Evolutionary conservation across 2,329 filamentous ascomycete species (phyloP).

Genomic region (Penicillium thymicola): DNA sequence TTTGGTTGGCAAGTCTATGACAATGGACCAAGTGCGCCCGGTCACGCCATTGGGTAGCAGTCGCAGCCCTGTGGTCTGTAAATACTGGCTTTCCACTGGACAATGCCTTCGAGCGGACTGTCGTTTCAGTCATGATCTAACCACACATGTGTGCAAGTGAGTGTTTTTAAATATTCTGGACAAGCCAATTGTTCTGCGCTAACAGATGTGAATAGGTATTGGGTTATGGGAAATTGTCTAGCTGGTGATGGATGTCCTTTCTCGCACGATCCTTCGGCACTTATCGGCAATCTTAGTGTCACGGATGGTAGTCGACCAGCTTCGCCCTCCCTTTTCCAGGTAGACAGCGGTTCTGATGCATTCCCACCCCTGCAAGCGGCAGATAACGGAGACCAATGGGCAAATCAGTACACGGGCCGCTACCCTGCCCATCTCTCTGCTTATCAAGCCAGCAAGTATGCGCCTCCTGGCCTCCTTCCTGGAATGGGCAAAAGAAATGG

Average conservation of each 20-base stretch:
- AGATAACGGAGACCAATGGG: conserved; percentile 58
- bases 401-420: conserved; percentile 47
- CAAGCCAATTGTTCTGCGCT: conserved; percentile 17
- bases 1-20: conserved; percentile 86
- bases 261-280: conserved; percentile 86
- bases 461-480: conserved; percentile 29
- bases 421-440: conserved; percentile 44
- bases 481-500: conserved; percentile 39
- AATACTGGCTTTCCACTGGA: conserved; percentile 94
- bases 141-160: conserved; percentile 96
- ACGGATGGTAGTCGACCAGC: conserved; percentile 51
- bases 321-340: conserved; percentile 63
- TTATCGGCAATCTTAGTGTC: conserved; percentile 76
- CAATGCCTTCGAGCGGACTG: conserved; percentile 94
- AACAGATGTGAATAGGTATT: conserved; percentile 63
- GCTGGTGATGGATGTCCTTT: conserved; percentile 94
- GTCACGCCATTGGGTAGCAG: conserved; percentile 71
- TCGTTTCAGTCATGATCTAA: conserved; percentile 93
- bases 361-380: conserved; percentile 73
- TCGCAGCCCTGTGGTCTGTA: conserved; percentile 88
- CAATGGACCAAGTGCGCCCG: conserved; percentile 67
- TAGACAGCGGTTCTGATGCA: conserved; percentile 72
- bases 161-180: conserved; percentile 39
- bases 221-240: conserved; percentile 91
- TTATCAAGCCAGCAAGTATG: conserved; percentile 47